Percentiles rank a stretch among this genome's conserved stretches.
Conservation (phyloP, 2,329 filamentous ascomycete genomes). For the Drechslerella stenobrocha region DNA sequence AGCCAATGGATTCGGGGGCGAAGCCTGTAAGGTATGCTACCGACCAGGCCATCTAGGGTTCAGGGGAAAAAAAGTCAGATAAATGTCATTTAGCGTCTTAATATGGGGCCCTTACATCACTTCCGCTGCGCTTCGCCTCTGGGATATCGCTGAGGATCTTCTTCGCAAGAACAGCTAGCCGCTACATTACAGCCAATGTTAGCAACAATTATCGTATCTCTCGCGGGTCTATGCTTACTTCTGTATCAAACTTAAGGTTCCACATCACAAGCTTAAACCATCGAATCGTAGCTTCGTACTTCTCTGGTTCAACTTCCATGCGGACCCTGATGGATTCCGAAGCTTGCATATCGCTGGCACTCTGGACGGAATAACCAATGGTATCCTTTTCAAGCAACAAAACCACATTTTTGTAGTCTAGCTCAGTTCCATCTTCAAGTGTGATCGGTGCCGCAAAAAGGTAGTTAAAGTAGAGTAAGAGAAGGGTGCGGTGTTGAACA, state of each 20-base stretch:
- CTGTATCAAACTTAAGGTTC: slow-evolving; percentile 82
- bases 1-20: slow-evolving; percentile 72
- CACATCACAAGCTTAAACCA: slow-evolving; percentile 88
- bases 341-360: slow-evolving; percentile 71
- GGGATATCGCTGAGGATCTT: slow-evolving; percentile 91
- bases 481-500: slow-evolving; percentile 77
- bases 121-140: slow-evolving; percentile 84
- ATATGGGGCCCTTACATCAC: slow-evolving; percentile 58
- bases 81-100: too few relatives aligned
- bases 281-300: slow-evolving; percentile 77
- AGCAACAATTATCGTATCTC: background rate
- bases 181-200: slow-evolving; percentile 19
- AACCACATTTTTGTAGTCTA: slow-evolving; percentile 90
- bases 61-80: background rate
- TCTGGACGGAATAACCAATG: slow-evolving; percentile 75
- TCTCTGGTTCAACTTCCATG: slow-evolving; percentile 84
- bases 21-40: slow-evolving; percentile 58
- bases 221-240: slow-evolving; percentile 53
- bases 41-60: slow-evolving; percentile 45
- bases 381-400: slow-evolving; percentile 89
- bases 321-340: slow-evolving; percentile 78
- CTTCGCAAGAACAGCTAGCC: slow-evolving; percentile 59
- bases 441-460: slow-evolving; percentile 89
- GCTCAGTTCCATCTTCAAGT: slow-evolving; percentile 69
- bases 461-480: slow-evolving; percentile 82